These are phyloP conservation scores for Betula pendula DNA, from an alignment of 306 rosid genomes.

Conservation along the genomic window DNA sequence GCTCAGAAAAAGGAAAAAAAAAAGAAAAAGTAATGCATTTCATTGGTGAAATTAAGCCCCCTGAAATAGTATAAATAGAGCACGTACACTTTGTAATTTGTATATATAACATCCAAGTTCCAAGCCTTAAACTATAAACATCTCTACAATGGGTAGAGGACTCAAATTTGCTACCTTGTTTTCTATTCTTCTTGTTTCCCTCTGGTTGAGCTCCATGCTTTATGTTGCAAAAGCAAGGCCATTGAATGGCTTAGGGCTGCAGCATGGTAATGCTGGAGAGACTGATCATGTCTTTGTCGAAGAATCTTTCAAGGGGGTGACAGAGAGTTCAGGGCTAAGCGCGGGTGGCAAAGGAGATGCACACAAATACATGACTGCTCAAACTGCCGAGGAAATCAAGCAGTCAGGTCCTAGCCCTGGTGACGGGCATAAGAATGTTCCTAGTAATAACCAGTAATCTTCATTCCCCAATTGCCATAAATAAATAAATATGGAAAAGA, in stretches of 20 bases:
- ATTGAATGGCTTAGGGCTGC: conserved; percentile 25
- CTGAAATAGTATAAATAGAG: conserved; percentile 37
- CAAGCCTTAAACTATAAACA: too few species aligned
- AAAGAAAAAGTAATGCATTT: conserved; percentile 14
- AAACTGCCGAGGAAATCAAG: background rate
- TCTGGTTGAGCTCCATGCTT: conserved; percentile 12
- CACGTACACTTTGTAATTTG: too few species aligned
- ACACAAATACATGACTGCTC: background rate
- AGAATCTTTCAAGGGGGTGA: conserved; percentile 14
- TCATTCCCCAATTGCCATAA: conserved; percentile 1
- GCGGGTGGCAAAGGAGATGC: conserved; percentile 10
- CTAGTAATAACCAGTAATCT: background rate
- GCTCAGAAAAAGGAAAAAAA: too few species aligned
- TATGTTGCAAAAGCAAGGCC: conserved; percentile 31
- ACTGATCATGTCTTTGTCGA: background rate
- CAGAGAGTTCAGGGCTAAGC: conserved; percentile 15
- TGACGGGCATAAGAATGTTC: conserved; percentile 28
- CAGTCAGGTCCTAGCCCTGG: conserved; percentile 47
- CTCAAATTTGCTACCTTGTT: conserved; percentile 26
- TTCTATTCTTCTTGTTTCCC: conserved; percentile 24
- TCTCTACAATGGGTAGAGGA: conserved; percentile 35
- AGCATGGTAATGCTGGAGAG: conserved; percentile 4
- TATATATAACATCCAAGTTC: too few species aligned
- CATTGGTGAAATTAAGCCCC: background rate
- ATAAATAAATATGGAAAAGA: background rate